These are phyloP conservation scores for Carex myosuroides DNA, from an alignment of 176 grass and related monocot species.

Conservation along the genomic window DNA sequence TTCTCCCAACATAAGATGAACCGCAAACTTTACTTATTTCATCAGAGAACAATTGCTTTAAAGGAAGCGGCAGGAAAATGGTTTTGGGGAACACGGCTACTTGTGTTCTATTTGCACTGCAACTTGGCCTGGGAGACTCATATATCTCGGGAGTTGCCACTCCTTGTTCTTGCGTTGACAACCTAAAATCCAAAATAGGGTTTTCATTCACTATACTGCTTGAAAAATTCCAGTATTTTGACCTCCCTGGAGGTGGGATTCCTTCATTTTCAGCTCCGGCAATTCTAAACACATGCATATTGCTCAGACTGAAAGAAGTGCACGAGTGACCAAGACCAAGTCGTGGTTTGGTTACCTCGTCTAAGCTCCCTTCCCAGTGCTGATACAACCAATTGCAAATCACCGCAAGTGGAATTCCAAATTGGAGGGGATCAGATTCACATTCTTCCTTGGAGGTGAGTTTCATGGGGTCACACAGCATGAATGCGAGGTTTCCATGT, in stretches of 20 bases:
- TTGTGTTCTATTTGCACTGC: constrained; percentile 36
- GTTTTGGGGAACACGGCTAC: constrained; percentile 60
- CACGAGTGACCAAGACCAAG: constrained; percentile 59
- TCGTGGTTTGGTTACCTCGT: constrained; percentile 85
- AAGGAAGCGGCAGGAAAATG: constrained; percentile 68
- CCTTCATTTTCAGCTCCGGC: constrained; percentile 42
- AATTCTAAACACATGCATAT: constrained; percentile 54
- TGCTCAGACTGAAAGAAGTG: constrained; percentile 45
- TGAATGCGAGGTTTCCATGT: constrained; percentile 84
- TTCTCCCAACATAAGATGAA: constrained; percentile 23
- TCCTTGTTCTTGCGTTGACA: constrained; percentile 48
- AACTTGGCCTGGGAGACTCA: constrained; percentile 49
- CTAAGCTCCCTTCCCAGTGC: constrained; percentile 84
- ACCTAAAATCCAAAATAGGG: constrained; percentile 49
- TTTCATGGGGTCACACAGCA: constrained; percentile 97
- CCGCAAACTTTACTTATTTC: constrained; percentile 38
- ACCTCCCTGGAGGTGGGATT: constrained; percentile 33
- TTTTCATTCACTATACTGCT: constrained; percentile 57
- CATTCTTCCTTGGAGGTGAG: constrained; percentile 80
- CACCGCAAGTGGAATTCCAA: constrained; percentile 69
- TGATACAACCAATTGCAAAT: constrained; percentile 91
- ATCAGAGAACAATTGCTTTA: constrained; percentile 85
- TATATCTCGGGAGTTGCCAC: constrained; percentile 58
- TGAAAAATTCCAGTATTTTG: constrained; percentile 48
- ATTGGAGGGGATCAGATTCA: constrained; percentile 46